Conservation (phyloP, 208 protist species). For the Leptomonas pyrrhocoris region DNA sequence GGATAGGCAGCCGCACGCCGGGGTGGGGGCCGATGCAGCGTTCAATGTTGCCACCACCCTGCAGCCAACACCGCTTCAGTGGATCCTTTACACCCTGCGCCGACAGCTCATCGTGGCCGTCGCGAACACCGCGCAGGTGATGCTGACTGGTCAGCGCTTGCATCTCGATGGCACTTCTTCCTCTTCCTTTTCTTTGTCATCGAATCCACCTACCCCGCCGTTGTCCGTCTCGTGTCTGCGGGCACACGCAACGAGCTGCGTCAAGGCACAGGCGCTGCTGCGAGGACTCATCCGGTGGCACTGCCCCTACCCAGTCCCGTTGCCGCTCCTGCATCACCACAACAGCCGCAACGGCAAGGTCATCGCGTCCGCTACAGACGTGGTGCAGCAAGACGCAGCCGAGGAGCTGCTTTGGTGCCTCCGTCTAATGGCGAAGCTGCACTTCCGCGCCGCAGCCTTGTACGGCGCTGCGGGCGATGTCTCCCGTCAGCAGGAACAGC, state of each 20-base stretch:
- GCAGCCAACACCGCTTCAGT: constrained; percentile 36
- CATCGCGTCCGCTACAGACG: background rate
- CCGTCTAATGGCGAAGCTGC: constrained; percentile 44
- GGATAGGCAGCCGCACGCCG: background rate
- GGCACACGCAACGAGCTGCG: constrained; percentile 24
- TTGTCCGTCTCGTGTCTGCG: constrained; percentile 4
- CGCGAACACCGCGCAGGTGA: constrained; percentile 40
- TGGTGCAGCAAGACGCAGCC: background rate
- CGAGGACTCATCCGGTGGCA: constrained; percentile 38
- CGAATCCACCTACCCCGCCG: background rate
- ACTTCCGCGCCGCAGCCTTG: constrained; percentile 37
- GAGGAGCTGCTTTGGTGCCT: constrained; percentile 43
- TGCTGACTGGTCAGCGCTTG: constrained; percentile 19
- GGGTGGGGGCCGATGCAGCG: background rate
- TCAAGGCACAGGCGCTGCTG: constrained; percentile 31
- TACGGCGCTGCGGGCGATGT: constrained; percentile 26
- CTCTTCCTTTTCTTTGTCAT: background rate
- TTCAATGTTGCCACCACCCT: constrained; percentile 11
- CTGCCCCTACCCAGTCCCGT: constrained; percentile 25
- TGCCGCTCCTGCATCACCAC: no score
- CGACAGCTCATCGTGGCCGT: constrained; percentile 44
- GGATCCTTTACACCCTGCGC: constrained; percentile 45
- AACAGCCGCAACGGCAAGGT: no score
- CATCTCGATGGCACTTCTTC: background rate
- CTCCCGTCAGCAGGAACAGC: constrained; percentile 12